Conservation (phyloP, 306 rosid genomes). For the Castanospermum australe region DNA sequence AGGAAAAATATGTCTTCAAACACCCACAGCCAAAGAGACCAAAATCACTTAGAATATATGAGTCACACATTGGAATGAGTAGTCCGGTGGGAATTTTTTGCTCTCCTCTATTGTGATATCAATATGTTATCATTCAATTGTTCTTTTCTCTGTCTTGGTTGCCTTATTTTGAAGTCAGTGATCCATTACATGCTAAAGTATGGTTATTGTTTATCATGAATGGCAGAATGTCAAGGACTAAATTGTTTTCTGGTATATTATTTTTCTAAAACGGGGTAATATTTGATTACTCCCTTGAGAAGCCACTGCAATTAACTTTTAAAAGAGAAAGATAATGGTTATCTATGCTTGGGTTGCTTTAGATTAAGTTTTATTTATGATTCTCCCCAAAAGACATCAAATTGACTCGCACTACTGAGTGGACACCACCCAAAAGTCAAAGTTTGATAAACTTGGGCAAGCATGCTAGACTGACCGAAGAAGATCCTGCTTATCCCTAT, state of each 20-base stretch:
- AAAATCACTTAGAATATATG: constrained; percentile 89
- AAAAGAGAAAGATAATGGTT: neutral
- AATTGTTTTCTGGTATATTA: neutral
- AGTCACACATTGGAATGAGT: constrained; percentile 96
- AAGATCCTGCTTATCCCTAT: neutral
- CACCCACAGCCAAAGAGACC: constrained; percentile 93
- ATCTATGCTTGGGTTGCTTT: neutral
- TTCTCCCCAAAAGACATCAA: neutral
- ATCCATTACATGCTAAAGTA: neutral
- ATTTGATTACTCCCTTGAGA: neutral
- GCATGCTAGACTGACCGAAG: neutral
- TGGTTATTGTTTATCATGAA: constrained; percentile 5
- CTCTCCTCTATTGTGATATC: constrained; percentile 30
- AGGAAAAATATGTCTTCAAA: constrained; percentile 80
- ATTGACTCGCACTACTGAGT: neutral
- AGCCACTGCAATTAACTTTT: neutral
- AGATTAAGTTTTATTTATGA: neutral
- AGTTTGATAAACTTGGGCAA: neutral
- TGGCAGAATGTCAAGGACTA: neutral
- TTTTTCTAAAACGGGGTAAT: neutral
- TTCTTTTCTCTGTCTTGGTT: neutral
- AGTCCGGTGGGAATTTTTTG: constrained; percentile 69
- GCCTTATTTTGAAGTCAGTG: constrained; percentile 7
- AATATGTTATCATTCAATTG: neutral
- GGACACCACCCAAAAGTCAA: neutral